A percentile compares a stretch with the other conserved stretches of the same genome.
Conservation (phyloP, 192 early-diverging fungal genomes). For the Mortierella claussenii region DNA sequence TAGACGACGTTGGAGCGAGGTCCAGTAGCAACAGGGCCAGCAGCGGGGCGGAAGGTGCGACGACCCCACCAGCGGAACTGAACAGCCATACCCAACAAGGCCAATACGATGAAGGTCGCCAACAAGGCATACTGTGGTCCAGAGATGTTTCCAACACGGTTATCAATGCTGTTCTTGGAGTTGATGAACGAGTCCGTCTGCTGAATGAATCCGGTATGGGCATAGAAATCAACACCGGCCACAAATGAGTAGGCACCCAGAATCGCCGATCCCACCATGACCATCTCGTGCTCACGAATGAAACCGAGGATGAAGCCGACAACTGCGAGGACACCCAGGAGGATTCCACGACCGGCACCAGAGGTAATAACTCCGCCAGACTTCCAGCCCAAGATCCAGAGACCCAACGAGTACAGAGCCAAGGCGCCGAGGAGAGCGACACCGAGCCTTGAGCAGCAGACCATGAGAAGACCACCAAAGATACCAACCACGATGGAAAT, state of each 20-base stretch:
- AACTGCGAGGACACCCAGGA: constrained; percentile 45
- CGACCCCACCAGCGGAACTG: constrained; percentile 44
- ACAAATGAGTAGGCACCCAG: constrained; percentile 54
- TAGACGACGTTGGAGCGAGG: constrained; percentile 12
- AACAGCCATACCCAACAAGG: constrained; percentile 41
- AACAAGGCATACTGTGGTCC: constrained; percentile 35
- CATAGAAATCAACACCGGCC: constrained; percentile 54
- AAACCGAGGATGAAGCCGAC: constrained; percentile 46
- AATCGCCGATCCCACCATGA: constrained; percentile 43
- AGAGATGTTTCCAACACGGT: constrained; percentile 14
- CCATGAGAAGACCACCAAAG: constrained; percentile 41
- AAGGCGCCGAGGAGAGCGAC: constrained; percentile 50
- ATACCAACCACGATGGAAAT: constrained; percentile 51
- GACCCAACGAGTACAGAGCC: constrained; percentile 49
- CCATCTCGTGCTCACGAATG: constrained; percentile 35
- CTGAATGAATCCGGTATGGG: constrained; percentile 52
- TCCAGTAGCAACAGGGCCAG: not conserved
- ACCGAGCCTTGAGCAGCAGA: constrained; percentile 47
- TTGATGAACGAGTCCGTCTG: constrained; percentile 43
- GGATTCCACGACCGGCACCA: constrained; percentile 43
- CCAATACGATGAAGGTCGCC: constrained; percentile 29
- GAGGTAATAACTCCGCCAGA: constrained; percentile 43
- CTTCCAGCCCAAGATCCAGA: constrained; percentile 61
- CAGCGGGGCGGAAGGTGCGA: constrained; percentile 36
- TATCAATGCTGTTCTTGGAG: constrained; percentile 33